These are phyloP conservation scores for Curvularia sp. DNA, from an alignment of 2,329 filamentous ascomycete genomes.

Conservation along the genomic window DNA sequence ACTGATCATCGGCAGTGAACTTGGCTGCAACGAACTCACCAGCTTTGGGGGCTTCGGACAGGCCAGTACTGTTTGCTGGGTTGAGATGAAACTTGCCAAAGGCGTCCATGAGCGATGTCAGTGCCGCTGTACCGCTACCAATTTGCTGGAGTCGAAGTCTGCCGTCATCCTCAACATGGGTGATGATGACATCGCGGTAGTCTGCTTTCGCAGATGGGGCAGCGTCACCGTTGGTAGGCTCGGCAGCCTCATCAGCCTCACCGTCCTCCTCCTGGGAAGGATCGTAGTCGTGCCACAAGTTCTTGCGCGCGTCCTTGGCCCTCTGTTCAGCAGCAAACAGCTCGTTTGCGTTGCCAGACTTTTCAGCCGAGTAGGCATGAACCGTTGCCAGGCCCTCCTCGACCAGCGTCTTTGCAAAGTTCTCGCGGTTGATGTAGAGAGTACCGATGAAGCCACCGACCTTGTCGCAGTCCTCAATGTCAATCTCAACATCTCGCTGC, in stretches of 20 bases:
- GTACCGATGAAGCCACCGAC: constrained; percentile 96
- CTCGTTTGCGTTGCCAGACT: constrained; percentile 87
- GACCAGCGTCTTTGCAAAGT: constrained; percentile 89
- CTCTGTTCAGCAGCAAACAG: constrained; percentile 85
- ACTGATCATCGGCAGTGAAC: constrained; percentile 87
- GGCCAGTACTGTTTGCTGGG: constrained; percentile 76
- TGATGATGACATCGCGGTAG: constrained; percentile 93
- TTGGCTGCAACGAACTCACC: constrained; percentile 91
- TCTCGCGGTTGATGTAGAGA: constrained; percentile 92
- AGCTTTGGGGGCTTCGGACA: constrained; percentile 81
- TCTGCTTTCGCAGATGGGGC: constrained; percentile 75
- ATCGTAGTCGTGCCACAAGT: constrained; percentile 93
- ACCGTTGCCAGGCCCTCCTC: constrained; percentile 94
- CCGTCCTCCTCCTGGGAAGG: constrained; percentile 80
- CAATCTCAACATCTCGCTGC: constrained; percentile 95
- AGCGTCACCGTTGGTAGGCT: constrained; percentile 60
- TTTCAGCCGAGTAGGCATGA: constrained; percentile 94
- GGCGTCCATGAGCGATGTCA: constrained; percentile 87
- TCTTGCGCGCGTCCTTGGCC: constrained; percentile 88
- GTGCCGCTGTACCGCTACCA: constrained; percentile 80
- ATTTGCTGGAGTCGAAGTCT: constrained; percentile 91
- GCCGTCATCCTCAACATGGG: constrained; percentile 82
- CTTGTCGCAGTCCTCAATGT: constrained; percentile 94
- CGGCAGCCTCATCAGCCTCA: constrained; percentile 54
- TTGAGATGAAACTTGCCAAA: constrained; percentile 92